Base-by-base conservation (phyloP, 1,284 basidiomycete species). In the Rhodotorula sp. region DNA sequence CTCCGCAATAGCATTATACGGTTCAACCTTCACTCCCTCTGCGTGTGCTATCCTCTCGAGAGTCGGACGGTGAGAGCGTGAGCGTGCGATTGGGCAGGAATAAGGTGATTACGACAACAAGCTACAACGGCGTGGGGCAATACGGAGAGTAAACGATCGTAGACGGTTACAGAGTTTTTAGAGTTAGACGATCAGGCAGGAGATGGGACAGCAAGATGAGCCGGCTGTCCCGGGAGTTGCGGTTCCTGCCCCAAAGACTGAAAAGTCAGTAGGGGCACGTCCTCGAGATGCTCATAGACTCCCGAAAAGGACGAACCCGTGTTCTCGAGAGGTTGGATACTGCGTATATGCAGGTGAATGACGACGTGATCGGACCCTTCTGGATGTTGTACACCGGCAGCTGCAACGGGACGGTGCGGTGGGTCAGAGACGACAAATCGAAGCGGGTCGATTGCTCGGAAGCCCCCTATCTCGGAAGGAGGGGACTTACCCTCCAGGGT, bases 261-360 rank as follows among this genome's bases (percentile, higher is more conserved):
- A 12, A 5, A n/a, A 19, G 34, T 43, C 50, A 26, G 21, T 3
- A 43, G 1, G 31, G n/a, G n/a, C n/a, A n/a, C n/a, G n/a, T n/a
- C 12, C 5, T 18, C 26, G 43, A 10, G 34, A 47, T 21, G 47
- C 15, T 12, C n/a, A n/a, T 47, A 43, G 28, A 21, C 21, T 5
- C 28, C 15, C 16, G 31, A 38, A 15, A n/a, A n/a, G n/a, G 31
- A 55, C 54, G 43, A 21, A 56, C 62, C 43, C 12, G n/a, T 16
- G 12, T 55, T 26, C 28, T n/a, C 21, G 26, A 55, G 28, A 15
- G 60, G 66, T 0, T 4, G 1, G 6, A 69, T 38, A 5, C 67
- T 60, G 4, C 64, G 38, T 4, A 71, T 45, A 26, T 71, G 66
- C 26, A 71, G 50, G 34, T 71, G 70, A 12, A 71, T 61, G n/a